Evolutionary conservation across 352 stramenopile species (phyloP).

Genomic region (Globisporangium perplexum): DNA sequence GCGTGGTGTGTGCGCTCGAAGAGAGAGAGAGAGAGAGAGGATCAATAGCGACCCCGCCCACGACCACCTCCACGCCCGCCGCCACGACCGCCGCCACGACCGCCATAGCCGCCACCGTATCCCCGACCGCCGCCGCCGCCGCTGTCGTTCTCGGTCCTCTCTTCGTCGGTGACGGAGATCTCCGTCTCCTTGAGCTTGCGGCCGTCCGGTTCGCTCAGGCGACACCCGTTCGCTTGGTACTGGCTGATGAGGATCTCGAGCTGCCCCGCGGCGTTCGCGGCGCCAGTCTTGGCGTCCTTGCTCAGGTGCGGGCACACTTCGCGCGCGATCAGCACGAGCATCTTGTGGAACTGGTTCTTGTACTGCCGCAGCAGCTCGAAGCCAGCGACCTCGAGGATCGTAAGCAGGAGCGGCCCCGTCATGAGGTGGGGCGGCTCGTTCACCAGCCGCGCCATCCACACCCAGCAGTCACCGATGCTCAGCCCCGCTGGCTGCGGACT

Average conservation of each 20-base stretch:
- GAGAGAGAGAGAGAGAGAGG: background rate
- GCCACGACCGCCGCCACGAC: background rate
- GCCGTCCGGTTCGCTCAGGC: slow-evolving; percentile 46
- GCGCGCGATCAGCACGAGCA: slow-evolving; percentile 58
- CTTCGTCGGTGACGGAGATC: slow-evolving; percentile 55
- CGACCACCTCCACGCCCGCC: slow-evolving; percentile 9
- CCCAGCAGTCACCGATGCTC: slow-evolving; percentile 62
- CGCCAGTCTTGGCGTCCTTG: slow-evolving; percentile 69
- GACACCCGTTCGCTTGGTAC: slow-evolving; percentile 58
- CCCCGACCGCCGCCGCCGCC: slow-evolving; percentile 17
- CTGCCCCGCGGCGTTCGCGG: slow-evolving; percentile 65
- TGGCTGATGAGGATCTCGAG: slow-evolving; percentile 69
- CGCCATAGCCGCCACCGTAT: slow-evolving; percentile 13
- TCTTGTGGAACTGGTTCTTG: slow-evolving; percentile 76
- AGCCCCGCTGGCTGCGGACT: slow-evolving; percentile 48
- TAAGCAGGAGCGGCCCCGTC: slow-evolving; percentile 59
- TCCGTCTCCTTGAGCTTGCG: slow-evolving; percentile 71
- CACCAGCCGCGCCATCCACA: slow-evolving; percentile 58
- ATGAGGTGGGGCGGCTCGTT: slow-evolving; percentile 72
- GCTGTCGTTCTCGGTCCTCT: slow-evolving; percentile 46
- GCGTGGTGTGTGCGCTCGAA: too few relatives aligned
- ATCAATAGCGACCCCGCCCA: background rate
- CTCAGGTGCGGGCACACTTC: slow-evolving; percentile 61
- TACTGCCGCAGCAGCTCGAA: slow-evolving; percentile 61
- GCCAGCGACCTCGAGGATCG: slow-evolving; percentile 72